Evolutionary conservation across 148 eudicot species (phyloP), one percentile per base, ranked within the genome.

Genomic region (Chenopodium suecicum): DNA sequence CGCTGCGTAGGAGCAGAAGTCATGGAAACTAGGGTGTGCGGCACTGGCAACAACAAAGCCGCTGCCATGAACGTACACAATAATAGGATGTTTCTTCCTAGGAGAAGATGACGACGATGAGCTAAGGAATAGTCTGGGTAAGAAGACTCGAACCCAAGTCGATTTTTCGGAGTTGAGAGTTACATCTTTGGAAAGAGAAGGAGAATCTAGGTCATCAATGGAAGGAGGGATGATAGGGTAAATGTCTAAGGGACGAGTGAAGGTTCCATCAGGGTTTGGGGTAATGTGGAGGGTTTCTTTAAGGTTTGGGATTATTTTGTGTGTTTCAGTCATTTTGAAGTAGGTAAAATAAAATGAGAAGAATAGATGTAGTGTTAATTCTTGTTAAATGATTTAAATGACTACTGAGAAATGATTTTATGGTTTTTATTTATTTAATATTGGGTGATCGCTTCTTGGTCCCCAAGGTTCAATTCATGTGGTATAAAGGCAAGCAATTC

Each of bases 51-150:
- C 2, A 9, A 88, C 83, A 65, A 91, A 91, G 2, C 94, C 92
- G 7, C 92, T 90, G 7, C 90, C 92, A 46, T 90, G 92, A 62
- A 46, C 82, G 76, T 83, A 86, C 2, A 88, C 73, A 0, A 90
- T 11, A 29, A 90, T 73, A 2, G 92, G 89, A 14, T 83, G 52
- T 9, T 88, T 85, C 52, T 5, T 73, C 16, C 58, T 11, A 11
- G 74, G 63, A 23, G 72, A 69, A 11, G 1, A n/a, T 9, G 68
- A 64, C 16, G 22, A 64, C 16, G 9, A 70, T 9, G 41, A 54
- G 19, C 16, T 1, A 8, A 25, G 19, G 29, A 11, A 48, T 1
- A 9, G 17, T 3, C 76, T 64, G 17, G 91, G 90, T 20, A 90
- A 60, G 84, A 70, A 90, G 46, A 90, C 50, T 1, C 91, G 86